Base-by-base conservation (phyloP, 495 filamentous ascomycete species). In the Articulospora tetracladia region DNA sequence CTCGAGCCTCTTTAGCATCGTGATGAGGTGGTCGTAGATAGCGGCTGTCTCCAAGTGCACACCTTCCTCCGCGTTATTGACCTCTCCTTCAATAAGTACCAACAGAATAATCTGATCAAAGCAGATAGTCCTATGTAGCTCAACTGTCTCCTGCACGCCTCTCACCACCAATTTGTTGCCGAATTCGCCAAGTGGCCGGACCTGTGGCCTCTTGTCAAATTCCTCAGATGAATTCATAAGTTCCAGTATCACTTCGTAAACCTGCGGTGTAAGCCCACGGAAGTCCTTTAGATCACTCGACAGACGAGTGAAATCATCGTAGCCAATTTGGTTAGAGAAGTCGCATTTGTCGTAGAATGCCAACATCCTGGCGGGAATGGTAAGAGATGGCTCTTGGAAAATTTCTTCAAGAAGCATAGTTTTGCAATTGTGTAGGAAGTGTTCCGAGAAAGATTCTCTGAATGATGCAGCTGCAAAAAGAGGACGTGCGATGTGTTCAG, bases 51-150 rank as follows among this genome's bases (percentile, higher is more conserved):
- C 83, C 58, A 93, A 88, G 15, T 82, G 73, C 24, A 83, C 79
- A 1, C 85, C 81, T 15, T 83, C 79, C 26, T 88, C 85, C 27
- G 83, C 81, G 64, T 82, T 80, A 51, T 93, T 83, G 30, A 87
- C 79, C 62, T 93, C 92, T 46, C 83, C 83, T 66, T 90, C 88
- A 70, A 97, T 83, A 63, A 97, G 89, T 19, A 92, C 79, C 12
- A 94, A 79, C 3, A 97, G 75, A n/a, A 92, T 76, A 1, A 97
- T 69, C n/a, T 97, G 81, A 69, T 91, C 88, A 49, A 91, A 84
- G 17, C 95, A 83, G 17, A 93, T 77, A 32, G 82, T 80, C 62
- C 82, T 83, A 59, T 88, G 84, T 6, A 87, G 69, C 49, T 85
- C 76, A 24, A 92, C 82, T 13, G 86, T 86, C 67, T 98, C 94